Percentiles rank a stretch among this genome's conserved stretches.
These are phyloP conservation scores for Candolleomyces eurysporus DNA, from an alignment of 768 basidiomycete genomes.

Conservation along the genomic window DNA sequence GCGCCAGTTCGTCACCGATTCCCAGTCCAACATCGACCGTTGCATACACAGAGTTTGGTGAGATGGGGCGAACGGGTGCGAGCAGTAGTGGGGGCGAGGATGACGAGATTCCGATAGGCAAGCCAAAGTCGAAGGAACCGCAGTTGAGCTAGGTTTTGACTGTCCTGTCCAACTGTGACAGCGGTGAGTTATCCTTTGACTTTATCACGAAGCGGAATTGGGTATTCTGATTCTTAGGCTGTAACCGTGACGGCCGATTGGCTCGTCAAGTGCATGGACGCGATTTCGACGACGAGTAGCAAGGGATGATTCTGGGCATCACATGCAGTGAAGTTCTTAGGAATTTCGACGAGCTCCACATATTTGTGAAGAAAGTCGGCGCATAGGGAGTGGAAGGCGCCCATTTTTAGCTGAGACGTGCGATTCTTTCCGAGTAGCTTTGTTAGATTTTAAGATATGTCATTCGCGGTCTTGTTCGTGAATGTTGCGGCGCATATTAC, in stretches of 20 bases:
- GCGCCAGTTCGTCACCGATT: not conserved
- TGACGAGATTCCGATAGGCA: slow-evolving; percentile 7
- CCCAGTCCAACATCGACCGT: not conserved
- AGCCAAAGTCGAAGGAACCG: slow-evolving; percentile 37
- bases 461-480: slow-evolving; percentile 87
- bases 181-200: slow-evolving; percentile 42
- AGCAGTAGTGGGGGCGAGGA: not conserved
- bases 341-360: slow-evolving; percentile 52
- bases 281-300: slow-evolving; percentile 65
- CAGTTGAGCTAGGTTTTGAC: slow-evolving; percentile 59
- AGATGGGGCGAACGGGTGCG: not conserved
- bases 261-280: slow-evolving; percentile 84
- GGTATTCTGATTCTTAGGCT: slow-evolving; percentile 28
- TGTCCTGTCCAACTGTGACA: slow-evolving; percentile 51
- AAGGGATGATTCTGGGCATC: slow-evolving; percentile 85
- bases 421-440: slow-evolving; percentile 62
- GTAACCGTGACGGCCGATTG: slow-evolving; percentile 59
- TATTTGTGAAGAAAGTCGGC: slow-evolving; percentile 70
- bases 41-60: not conserved
- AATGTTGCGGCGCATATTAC: slow-evolving; percentile 81
- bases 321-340: slow-evolving; percentile 77
- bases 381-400: slow-evolving; percentile 80
- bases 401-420: slow-evolving; percentile 58
- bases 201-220: not conserved
- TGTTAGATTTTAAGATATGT: slow-evolving; percentile 72